Conservation (phyloP, 73 alveolate species). For the Effrenium voratum region DNA sequence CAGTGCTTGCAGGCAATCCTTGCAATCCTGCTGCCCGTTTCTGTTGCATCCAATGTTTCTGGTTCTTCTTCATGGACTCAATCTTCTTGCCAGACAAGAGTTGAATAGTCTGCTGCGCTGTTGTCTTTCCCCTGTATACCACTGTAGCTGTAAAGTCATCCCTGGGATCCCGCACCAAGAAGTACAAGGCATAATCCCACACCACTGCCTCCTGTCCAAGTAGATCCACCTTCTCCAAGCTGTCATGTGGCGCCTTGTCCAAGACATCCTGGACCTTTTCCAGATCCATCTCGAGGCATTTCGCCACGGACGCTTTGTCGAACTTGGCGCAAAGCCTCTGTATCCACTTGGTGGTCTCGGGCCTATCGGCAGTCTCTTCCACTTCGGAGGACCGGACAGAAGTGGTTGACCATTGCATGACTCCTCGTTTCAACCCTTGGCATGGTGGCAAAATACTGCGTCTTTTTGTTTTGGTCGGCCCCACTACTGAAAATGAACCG, state of each 20-base stretch:
- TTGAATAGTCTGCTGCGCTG: too few relatives aligned
- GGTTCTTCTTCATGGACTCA: too few relatives aligned
- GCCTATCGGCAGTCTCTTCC: slow-evolving; percentile 22
- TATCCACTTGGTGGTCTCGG: slow-evolving; percentile 47
- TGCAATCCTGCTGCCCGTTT: too few relatives aligned
- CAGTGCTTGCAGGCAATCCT: too few relatives aligned
- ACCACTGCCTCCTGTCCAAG: slow-evolving; percentile 49
- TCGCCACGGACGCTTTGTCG: slow-evolving; percentile 36
- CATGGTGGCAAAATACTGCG: too few relatives aligned
- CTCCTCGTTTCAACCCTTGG: too few relatives aligned
- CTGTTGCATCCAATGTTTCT: too few relatives aligned
- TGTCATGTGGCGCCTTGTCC: not conserved
- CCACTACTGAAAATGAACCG: too few relatives aligned
- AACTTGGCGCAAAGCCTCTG: slow-evolving; percentile 44
- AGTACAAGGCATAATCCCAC: slow-evolving; percentile 71
- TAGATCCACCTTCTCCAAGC: not conserved
- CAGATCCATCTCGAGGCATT: slow-evolving; percentile 17
- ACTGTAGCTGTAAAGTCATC: not conserved
- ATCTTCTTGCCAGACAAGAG: too few relatives aligned
- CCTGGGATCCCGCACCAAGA: slow-evolving; percentile 50
- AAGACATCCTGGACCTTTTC: slow-evolving; percentile 34
- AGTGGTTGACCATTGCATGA: slow-evolving; percentile 22
- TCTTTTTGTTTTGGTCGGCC: too few relatives aligned
- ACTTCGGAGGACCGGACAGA: slow-evolving; percentile 21
- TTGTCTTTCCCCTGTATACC: slow-evolving; percentile 8